phyloP scores from a whole-genome alignment of 345 rosid species.

The Eucalyptus cloeziana region DNA sequence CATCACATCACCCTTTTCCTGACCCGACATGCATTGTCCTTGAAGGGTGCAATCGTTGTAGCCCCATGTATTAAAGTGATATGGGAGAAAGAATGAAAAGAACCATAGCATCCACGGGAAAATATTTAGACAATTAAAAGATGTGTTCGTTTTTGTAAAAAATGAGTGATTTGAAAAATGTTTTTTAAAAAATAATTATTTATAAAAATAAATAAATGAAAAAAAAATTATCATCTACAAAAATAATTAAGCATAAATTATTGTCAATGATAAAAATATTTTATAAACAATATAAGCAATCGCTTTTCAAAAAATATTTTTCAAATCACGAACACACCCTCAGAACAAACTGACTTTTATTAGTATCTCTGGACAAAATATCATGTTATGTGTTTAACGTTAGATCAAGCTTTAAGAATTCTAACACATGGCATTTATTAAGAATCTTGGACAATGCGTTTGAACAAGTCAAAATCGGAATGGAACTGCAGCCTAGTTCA shows the following conservation, averaged over 20 bases:
- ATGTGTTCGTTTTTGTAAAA: fast-evolving
- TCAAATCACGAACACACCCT: fast-evolving
- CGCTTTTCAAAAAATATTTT: fast-evolving
- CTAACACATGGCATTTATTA: neutral
- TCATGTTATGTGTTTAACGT: neutral
- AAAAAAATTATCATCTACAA: too few relatives aligned
- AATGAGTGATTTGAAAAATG: fast-evolving
- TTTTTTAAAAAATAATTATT: fast-evolving
- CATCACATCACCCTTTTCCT: neutral
- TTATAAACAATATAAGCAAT: too few relatives aligned
- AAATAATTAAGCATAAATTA: too few relatives aligned
- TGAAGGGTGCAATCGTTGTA: neutral
- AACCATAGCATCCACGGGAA: neutral
- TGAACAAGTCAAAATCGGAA: neutral
- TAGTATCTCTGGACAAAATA: neutral
- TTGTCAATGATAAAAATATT: fast-evolving
- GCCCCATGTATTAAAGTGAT: neutral
- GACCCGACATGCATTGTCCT: neutral
- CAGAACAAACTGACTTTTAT: neutral
- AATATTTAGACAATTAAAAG: fast-evolving
- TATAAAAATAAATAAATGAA: too few relatives aligned
- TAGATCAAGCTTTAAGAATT: neutral
- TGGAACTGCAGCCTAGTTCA: neutral
- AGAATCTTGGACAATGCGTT: neutral
- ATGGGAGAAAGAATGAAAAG: neutral